Conservation (phyloP, 768 basidiomycete genomes). For the Mycena crocata region DNA sequence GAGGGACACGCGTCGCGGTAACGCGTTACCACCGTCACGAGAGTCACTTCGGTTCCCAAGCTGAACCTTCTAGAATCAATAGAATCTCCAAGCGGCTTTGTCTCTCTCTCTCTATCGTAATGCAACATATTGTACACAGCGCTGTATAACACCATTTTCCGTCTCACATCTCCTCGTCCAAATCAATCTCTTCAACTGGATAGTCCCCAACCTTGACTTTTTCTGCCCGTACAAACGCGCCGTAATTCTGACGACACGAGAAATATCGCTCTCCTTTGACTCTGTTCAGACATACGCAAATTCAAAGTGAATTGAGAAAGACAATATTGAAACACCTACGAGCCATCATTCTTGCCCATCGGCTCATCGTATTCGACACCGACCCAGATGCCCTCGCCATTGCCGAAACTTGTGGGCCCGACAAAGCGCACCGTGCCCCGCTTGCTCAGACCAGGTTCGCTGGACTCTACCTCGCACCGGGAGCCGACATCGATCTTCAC, state of each 20-base stretch:
- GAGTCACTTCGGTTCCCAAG: too few species aligned
- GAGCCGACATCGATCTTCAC: slow-evolving; percentile 74
- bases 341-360: slow-evolving; percentile 94
- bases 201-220: slow-evolving; percentile 87
- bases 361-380: slow-evolving; percentile 97
- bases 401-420: slow-evolving; percentile 82
- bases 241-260: slow-evolving; percentile 78
- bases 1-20: slow-evolving; percentile 55
- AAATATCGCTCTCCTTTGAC: slow-evolving; percentile 92
- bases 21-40: too few species aligned
- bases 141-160: background rate
- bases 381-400: slow-evolving; percentile 78
- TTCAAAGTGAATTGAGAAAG: background rate
- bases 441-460: slow-evolving; percentile 76
- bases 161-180: slow-evolving; percentile 80
- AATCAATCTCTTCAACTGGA: slow-evolving; percentile 82
- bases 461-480: slow-evolving; percentile 85
- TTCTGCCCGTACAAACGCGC: slow-evolving; percentile 89
- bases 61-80: too few species aligned
- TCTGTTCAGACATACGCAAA: slow-evolving; percentile 53
- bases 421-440: slow-evolving; percentile 90
- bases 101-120: background rate
- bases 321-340: slow-evolving; percentile 64
- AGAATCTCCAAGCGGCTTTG: too few species aligned
- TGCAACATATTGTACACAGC: slow-evolving; percentile 22